phyloP scores from a whole-genome alignment of 1,284 basidiomycete species.

The Austropuccinia psidii region DNA sequence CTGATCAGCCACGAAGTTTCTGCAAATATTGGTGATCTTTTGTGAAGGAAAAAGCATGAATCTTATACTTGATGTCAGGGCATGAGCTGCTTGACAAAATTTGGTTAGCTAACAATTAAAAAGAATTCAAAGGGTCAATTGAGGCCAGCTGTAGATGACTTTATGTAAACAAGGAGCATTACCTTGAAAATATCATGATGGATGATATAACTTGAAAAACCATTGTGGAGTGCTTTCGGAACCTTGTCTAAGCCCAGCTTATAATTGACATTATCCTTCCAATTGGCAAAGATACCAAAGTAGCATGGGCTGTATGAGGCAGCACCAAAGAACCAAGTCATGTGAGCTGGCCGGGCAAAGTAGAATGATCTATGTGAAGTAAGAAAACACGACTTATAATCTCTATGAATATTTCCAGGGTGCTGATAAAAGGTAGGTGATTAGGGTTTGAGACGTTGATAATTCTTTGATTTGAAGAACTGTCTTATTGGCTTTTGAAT shows the following conservation, averaged over 20 bases:
- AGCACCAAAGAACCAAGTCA: slow-evolving; percentile 47
- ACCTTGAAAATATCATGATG: slow-evolving; percentile 81
- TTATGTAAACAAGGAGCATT: neutral
- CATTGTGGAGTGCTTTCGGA: slow-evolving; percentile 71
- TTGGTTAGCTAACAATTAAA: slow-evolving; percentile 6
- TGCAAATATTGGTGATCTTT: slow-evolving; percentile 63
- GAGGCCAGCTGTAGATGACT: neutral
- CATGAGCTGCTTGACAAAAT: slow-evolving; percentile 32
- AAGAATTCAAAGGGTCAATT: neutral
- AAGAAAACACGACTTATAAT: too few species aligned
- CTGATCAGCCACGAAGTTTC: slow-evolving; percentile 62
- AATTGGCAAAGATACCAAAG: slow-evolving; percentile 95
- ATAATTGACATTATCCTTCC: slow-evolving; percentile 87
- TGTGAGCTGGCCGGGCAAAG: too few species aligned
- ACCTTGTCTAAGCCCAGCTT: slow-evolving; percentile 85
- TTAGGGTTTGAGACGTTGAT: too few species aligned
- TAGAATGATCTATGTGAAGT: too few species aligned
- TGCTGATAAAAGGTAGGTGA: too few species aligned
- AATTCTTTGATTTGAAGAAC: too few species aligned
- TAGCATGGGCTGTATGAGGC: slow-evolving; percentile 60
- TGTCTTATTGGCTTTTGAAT: too few species aligned
- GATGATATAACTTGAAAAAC: slow-evolving; percentile 97
- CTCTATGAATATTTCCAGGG: too few species aligned
- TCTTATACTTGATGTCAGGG: slow-evolving; percentile 48
- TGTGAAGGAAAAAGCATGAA: slow-evolving; percentile 72